phyloP scores from a whole-genome alignment of 805 yeast genomes.

The Wickerhamiella sorbophila region DNA sequence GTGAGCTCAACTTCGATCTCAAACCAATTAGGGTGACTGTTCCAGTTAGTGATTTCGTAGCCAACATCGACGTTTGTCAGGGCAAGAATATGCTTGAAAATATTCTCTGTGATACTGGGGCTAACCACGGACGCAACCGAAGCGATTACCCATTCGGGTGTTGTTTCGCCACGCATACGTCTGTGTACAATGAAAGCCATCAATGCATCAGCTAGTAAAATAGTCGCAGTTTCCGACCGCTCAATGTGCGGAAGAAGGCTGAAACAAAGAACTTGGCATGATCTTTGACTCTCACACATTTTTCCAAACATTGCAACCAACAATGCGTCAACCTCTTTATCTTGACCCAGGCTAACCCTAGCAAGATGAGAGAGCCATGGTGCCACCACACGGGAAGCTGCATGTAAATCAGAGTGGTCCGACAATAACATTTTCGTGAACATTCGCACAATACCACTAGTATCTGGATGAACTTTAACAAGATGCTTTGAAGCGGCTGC shows the following conservation, averaged over 20 bases:
- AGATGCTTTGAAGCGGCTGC: neutral
- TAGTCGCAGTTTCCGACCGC: neutral
- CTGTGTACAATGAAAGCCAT: neutral
- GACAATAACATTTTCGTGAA: neutral
- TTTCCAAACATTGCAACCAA: neutral
- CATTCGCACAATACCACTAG: neutral
- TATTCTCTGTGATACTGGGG: neutral
- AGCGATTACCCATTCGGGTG: neutral
- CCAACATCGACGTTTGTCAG: neutral
- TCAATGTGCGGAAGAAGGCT: neutral
- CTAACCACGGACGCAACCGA: neutral
- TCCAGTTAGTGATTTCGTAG: conserved; percentile 1
- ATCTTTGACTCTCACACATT: neutral
- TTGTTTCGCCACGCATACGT: neutral
- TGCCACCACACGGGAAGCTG: conserved; percentile 3
- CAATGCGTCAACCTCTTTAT: neutral
- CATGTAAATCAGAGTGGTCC: neutral
- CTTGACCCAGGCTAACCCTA: neutral
- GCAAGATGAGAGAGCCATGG: conserved; percentile 3
- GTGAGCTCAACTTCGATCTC: conserved; percentile 4
- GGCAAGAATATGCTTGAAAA: neutral
- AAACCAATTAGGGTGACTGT: conserved; percentile 6
- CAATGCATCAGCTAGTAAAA: neutral
- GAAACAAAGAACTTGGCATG: neutral
- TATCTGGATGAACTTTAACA: neutral